phyloP scores from a whole-genome alignment of 2,329 filamentous ascomycete species.

The Mycosphaerella sp. region DNA sequence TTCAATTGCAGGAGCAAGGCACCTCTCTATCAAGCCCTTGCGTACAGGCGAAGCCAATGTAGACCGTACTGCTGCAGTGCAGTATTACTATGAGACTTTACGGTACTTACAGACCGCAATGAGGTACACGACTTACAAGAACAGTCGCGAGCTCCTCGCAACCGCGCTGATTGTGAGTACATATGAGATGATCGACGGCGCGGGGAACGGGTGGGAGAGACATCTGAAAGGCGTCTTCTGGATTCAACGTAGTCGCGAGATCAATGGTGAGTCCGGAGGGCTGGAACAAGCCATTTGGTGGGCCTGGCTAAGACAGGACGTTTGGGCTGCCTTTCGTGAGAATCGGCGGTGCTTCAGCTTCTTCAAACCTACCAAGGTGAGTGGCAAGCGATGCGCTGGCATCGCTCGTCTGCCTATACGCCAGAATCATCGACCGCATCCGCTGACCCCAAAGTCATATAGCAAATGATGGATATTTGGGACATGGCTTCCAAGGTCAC shows the following conservation, averaged over 20 bases:
- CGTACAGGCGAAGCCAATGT: conserved; percentile 23
- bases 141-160: conserved; percentile 52
- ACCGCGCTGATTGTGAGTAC: conserved; percentile 56
- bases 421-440: too few relatives aligned
- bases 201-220: conserved; percentile 52
- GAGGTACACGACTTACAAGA: conserved; percentile 52
- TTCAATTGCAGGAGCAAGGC: conserved; percentile 38
- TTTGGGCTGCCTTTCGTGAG: conserved; percentile 59
- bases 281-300: conserved; percentile 57
- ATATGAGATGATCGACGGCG: conserved; percentile 60
- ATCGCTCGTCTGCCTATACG: background rate
- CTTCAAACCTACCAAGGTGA: conserved; percentile 47
- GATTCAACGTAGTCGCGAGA: conserved; percentile 57
- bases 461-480: conserved; percentile 45
- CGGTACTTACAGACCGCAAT: conserved; percentile 57
- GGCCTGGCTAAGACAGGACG: conserved; percentile 60
- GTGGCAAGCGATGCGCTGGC: background rate
- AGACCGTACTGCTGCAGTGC: conserved; percentile 34
- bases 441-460: conserved; percentile 29
- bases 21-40: conserved; percentile 40
- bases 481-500: conserved; percentile 50
- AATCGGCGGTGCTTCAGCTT: conserved; percentile 51
- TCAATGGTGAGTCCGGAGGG: conserved; percentile 53
- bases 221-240: conserved; percentile 61
- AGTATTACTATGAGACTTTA: conserved; percentile 58